Evolutionary conservation across 192 early-diverging fungal genomes (phyloP).

Genomic region (Linnemannia elongata): DNA sequence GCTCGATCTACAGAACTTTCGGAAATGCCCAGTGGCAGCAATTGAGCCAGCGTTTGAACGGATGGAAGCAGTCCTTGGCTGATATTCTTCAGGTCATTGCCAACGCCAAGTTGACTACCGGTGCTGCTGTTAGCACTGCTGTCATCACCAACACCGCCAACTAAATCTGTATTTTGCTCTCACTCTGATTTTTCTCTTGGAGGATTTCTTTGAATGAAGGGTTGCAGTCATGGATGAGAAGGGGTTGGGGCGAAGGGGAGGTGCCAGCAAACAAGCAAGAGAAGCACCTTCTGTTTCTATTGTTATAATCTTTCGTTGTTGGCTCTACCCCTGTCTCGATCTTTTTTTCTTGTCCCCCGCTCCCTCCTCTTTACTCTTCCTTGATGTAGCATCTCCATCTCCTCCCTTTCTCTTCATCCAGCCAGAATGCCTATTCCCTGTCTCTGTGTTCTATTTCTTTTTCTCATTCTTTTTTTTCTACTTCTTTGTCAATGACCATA

Average conservation of each 20-base stretch:
- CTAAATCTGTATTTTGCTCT: slow-evolving; percentile 8
- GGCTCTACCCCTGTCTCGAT: neutral
- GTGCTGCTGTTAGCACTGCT: slow-evolving; percentile 51
- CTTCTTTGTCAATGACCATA: slow-evolving; percentile 12
- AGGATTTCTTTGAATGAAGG: neutral
- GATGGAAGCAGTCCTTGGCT: slow-evolving; percentile 86
- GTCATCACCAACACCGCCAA: slow-evolving; percentile 43
- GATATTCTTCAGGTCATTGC: slow-evolving; percentile 88
- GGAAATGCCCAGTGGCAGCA: slow-evolving; percentile 85
- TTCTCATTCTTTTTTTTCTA: neutral
- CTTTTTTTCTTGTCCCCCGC: neutral
- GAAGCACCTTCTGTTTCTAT: slow-evolving; percentile 1
- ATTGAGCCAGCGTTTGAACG: slow-evolving; percentile 73
- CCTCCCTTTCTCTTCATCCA: neutral
- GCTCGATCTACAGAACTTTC: slow-evolving; percentile 90
- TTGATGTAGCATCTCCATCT: neutral
- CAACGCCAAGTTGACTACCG: slow-evolving; percentile 83
- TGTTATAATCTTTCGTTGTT: neutral
- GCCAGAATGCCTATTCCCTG: slow-evolving; percentile 15
- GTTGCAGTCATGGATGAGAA: neutral
- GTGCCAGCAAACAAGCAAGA: neutral
- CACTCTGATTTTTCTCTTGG: neutral
- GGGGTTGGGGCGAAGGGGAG: neutral
- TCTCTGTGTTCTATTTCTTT: neutral
- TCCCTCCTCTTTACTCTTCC: neutral